These are phyloP conservation scores for Aspergillaceae sp. DNA, from an alignment of 2,329 filamentous ascomycete species.

Conservation along the genomic window DNA sequence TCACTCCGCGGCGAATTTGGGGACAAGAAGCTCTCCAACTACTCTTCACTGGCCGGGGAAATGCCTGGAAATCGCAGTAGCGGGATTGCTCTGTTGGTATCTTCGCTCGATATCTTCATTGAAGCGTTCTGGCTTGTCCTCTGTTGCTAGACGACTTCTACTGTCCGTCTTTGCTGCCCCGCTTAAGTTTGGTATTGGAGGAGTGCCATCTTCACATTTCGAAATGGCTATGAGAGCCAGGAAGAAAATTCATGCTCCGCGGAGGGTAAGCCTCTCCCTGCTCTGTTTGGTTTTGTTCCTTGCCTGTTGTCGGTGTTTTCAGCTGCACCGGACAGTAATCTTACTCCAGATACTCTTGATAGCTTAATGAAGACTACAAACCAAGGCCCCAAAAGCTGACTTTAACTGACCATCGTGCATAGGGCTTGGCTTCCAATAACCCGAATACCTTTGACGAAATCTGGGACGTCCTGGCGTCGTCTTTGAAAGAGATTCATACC, in stretches of 20 bases:
- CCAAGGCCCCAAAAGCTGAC: constrained; percentile 7
- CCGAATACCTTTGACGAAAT: constrained; percentile 73
- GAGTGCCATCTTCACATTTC: background rate
- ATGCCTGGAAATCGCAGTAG: background rate
- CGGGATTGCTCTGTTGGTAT: background rate
- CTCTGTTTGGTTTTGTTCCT: background rate
- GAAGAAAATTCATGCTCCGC: constrained; percentile 58
- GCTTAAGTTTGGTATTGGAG: constrained; percentile 1
- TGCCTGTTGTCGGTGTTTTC: background rate
- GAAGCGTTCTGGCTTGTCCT: background rate
- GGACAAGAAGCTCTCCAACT: background rate
- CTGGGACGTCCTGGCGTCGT: constrained; percentile 68
- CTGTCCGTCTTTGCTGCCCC: constrained; percentile 7
- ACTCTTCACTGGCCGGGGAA: background rate
- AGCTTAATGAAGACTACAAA: background rate
- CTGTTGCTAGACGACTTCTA: background rate
- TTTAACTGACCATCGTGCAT: constrained; percentile 3
- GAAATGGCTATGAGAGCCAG: constrained; percentile 48
- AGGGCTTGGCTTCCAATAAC: constrained; percentile 50
- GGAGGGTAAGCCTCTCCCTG: constrained; percentile 47
- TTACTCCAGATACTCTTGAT: background rate
- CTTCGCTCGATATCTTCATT: background rate
- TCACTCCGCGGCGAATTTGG: constrained; percentile 12
- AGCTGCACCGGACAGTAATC: background rate
- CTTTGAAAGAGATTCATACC: constrained; percentile 79